Base-by-base conservation (phyloP, 768 basidiomycete genomes). In the Tulasnella sp. region DNA sequence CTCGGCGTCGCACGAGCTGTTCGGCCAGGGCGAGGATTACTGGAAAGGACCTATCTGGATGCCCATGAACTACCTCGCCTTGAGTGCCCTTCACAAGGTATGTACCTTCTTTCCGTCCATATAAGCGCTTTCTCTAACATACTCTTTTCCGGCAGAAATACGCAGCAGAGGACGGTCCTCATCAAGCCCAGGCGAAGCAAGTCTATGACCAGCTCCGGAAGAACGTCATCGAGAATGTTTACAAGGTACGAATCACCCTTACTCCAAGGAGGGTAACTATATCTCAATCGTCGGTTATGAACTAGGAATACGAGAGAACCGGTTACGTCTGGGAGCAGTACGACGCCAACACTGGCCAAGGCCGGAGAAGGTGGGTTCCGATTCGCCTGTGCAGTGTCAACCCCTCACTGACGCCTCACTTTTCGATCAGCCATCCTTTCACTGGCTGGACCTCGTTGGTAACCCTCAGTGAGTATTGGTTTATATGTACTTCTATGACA, bases 301-400 rank as follows among this genome's bases (percentile, higher is more conserved):
- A n/a, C 16, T 75, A 95, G 92, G 94, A 97, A 81, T 97, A 94
- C 79, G 84, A 93, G 77, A 86, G 91, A 35, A 97, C 95, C 3
- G 95, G 94, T 3, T 96, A 94, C 78, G 93, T 94, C 17, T 98
- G 95, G 95, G 95, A 98, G 80, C 96, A 98, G 80, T 98, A 98
- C 79, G 90, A 98, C 79, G 83, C 94, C 0, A 79, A 83, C 3
- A 91, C 87, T 17, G 95, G 95, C 19, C 86, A 93, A 78, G 95
- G 95, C 1, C 84, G 84, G 78, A 81, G 95, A 82, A 96, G 93
- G 92, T 90, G 74, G n/a, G 83, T 76, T 5, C 22, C n/a, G n/a
- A n/a, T n/a, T n/a, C n/a, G n/a, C n/a, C n/a, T n/a, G n/a, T n/a
- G n/a, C n/a, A n/a, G n/a, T n/a, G n/a, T n/a, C n/a, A n/a, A n/a